Evolutionary conservation across 2,329 filamentous ascomycete species (phyloP).

Genomic region (Leptographium radiaticola): DNA sequence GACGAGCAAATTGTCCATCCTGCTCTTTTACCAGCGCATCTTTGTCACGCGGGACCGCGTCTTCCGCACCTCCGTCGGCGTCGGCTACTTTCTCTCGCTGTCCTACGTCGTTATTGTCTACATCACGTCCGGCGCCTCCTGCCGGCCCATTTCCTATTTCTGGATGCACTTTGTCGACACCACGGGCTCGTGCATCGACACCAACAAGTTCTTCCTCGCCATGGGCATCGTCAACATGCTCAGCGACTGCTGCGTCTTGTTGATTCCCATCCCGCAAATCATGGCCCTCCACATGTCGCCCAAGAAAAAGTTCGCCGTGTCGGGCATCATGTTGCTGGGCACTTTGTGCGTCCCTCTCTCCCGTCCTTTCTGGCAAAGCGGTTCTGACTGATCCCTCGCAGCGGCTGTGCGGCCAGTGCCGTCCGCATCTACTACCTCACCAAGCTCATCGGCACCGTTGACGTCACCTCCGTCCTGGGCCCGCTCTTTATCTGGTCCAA

Average conservation of each 20-base stretch:
- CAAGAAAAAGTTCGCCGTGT: conserved; percentile 30
- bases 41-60: background rate
- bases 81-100: background rate
- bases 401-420: conserved; percentile 17
- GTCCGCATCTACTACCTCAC: conserved; percentile 11
- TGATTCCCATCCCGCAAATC: conserved; percentile 29
- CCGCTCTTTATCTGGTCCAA: conserved; percentile 20
- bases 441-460: conserved; percentile 1
- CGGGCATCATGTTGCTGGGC: conserved; percentile 32
- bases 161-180: background rate
- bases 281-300: conserved; percentile 24
- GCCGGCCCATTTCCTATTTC: background rate
- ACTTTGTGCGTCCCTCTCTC: conserved; percentile 15
- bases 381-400: background rate
- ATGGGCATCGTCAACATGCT: conserved; percentile 16
- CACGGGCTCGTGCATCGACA: conserved; percentile 6
- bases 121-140: background rate
- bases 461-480: conserved; percentile 14
- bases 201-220: conserved; percentile 9
- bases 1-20: background rate
- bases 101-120: background rate
- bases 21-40: conserved; percentile 1
- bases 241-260: conserved; percentile 19
- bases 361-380: background rate
- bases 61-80: background rate